Base-by-base conservation (phyloP, 371 early-diverging fungal species). In the Cokeromyces recurvatus region DNA sequence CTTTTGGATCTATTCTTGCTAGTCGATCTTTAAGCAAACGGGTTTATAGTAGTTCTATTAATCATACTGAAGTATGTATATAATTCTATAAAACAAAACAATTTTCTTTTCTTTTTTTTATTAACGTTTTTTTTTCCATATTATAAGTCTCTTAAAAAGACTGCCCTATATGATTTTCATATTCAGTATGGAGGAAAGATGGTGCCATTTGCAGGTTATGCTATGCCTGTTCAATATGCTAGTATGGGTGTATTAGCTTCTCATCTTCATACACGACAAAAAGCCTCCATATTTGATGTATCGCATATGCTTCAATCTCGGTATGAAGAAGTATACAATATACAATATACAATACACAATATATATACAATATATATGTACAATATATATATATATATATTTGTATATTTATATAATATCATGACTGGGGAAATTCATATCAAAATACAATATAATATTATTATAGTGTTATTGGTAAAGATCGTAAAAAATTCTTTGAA, bases 251-350 rank as follows among this genome's bases (percentile, higher is more conserved):
- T 91, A 21, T 71, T 94, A 31, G 88, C 89, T 15, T 91, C 92
- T 16, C 95, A 95, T 64, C 58, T 81, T 45, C 94, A 92, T 74
- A 95, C 96, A 3, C 81, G 98, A 55, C 67, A 84, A 57, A 84
- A 92, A 50, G 92, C 94, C 1, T 94, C 95, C 4, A 69, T 98
- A 46, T 98, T 98, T 67, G 98, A 98, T 71, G 98, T 98, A 25
- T 92, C 94, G 23, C 98, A 98, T 66, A 98, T 98, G 98, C 82
- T 97, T 43, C 97, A 97, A 71, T 89, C 94, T 25, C 79, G 89
- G 89, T 88, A 78, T 53, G 60, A 40, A 20, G 23, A 12, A 39
- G 29, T 14, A n/a, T n/a, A n/a, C 14, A 31, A 24, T 17, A 22
- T 15, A 20, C 29, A 27, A 27, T 5, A 7, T 7, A 27, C 29